Evolutionary conservation across 2,329 filamentous ascomycete species (phyloP).

Genomic region (Colletotrichum orbiculare): DNA sequence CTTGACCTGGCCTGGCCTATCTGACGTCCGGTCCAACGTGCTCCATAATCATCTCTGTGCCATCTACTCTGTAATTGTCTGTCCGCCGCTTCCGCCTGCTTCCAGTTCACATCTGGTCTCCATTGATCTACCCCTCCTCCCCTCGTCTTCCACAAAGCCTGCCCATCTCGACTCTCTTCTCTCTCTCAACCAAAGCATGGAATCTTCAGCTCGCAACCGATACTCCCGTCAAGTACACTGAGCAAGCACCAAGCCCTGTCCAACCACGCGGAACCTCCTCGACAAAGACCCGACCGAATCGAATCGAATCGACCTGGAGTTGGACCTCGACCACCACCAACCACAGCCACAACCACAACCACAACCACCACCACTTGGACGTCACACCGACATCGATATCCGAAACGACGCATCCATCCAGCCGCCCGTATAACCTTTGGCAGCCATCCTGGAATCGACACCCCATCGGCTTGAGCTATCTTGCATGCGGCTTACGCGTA

Average conservation of each 20-base stretch:
- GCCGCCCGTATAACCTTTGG: background rate
- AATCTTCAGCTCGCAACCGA: slow-evolving; percentile 22
- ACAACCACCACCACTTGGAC: background rate
- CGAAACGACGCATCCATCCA: slow-evolving; percentile 6
- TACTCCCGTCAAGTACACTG: slow-evolving; percentile 33
- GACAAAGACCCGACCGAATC: background rate
- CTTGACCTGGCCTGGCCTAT: too few relatives aligned
- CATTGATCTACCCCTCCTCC: slow-evolving; percentile 28
- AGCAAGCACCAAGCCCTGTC: background rate
- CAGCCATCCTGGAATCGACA: background rate
- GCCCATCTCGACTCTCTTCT: background rate
- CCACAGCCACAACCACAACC: background rate
- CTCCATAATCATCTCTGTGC: too few relatives aligned
- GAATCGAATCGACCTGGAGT: background rate
- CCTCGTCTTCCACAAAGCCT: background rate
- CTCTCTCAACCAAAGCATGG: slow-evolving; percentile 20
- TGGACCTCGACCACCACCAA: background rate
- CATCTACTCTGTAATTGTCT: slow-evolving; percentile 27
- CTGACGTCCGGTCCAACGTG: too few relatives aligned
- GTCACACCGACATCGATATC: background rate
- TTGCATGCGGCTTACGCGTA: too few relatives aligned
- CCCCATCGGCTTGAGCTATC: too few relatives aligned
- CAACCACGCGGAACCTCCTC: background rate
- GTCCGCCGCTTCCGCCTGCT: slow-evolving; percentile 32
- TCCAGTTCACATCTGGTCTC: slow-evolving; percentile 16